A percentile compares a stretch with the other conserved stretches of the same genome.
phyloP scores from a whole-genome alignment of 768 basidiomycete genomes.

The Hypsizygus marmoreus region DNA sequence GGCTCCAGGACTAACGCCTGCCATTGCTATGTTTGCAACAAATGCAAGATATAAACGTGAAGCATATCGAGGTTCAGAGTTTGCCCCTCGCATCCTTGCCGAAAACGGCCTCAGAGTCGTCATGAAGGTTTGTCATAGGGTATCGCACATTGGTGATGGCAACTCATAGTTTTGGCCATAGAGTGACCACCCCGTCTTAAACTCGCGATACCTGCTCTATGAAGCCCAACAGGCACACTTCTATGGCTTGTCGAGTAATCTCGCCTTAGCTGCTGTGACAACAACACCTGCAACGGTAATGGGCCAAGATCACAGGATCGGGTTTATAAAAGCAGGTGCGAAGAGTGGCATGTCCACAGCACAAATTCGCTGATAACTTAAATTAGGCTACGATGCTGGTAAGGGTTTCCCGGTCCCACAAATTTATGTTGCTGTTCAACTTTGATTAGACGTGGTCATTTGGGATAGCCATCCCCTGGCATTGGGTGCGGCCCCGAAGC shows the following conservation, averaged over 20 bases:
- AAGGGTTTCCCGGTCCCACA: conserved; percentile 15
- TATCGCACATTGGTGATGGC: too few species aligned
- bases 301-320: conserved; percentile 81
- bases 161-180: conserved; percentile 21
- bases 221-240: conserved; percentile 86
- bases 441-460: conserved; percentile 65
- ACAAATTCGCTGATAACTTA: conserved; percentile 1
- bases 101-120: conserved; percentile 67
- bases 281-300: conserved; percentile 69
- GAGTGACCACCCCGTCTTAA: conserved; percentile 68
- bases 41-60: conserved; percentile 72
- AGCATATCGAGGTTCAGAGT: conserved; percentile 78
- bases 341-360: background rate
- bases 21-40: conserved; percentile 73
- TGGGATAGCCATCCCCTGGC: conserved; percentile 87
- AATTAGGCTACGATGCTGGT: conserved; percentile 75
- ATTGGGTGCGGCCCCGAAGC: conserved; percentile 78
- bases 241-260: conserved; percentile 70
- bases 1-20: conserved; percentile 66
- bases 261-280: conserved; percentile 76
- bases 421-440: background rate
- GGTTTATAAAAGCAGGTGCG: conserved; percentile 65
- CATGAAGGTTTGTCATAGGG: conserved; percentile 68
- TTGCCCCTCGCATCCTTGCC: conserved; percentile 73
- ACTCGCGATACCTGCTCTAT: conserved; percentile 76